Evolutionary conservation across 2,329 filamentous ascomycete species (phyloP), one percentile per base, ranked within the genome.

Genomic region (Ophiocordyceps australis): DNA sequence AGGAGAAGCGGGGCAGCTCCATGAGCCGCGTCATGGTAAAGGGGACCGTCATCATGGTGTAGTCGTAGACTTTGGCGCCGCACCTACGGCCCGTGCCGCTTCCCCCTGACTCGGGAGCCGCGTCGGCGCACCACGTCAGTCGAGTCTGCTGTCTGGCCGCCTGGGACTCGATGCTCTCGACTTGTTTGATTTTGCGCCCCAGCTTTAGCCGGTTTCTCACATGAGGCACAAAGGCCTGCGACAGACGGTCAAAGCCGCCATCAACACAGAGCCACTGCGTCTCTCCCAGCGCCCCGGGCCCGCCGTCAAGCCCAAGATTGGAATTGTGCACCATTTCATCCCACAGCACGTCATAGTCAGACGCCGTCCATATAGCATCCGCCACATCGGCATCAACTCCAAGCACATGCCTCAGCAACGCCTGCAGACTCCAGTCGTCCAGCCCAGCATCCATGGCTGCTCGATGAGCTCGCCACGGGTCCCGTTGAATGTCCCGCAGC

Each of bases 11-110:
- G 0, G 50, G 49, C 2, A 52, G 28, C 5, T 52, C 39, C 50
- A 47, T 50, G 28, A 48, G 47, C 17, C 46, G 43, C 12, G 47
- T 41, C 25, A 49, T 35, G 14, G 49, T 53, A 24, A 54, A 43
- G 0, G 50, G 50, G 0, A 45, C 43, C 7, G 45, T 45, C 35
- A 50, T 49, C 22, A 54, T 42, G 2, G 48, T 38, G 28, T 52
- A 52, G 28, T 54, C 49, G 18, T 50, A 54, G 2, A 38, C 35
- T n/a, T 47, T 42, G 4, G 37, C 35, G 1, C 35, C 40, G 5
- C 37, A 29, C n/a, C 41, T 24, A 20, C 38, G 42, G 7, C 39
- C 27, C 13, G 29, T 26, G 14, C 41, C 41, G 3, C 10, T 19
- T 10, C 17, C 17, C 17, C 17, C 17, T 10, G 17, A 7, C 10